These are phyloP conservation scores for Trichoderma orchidacearum DNA, from an alignment of 495 filamentous ascomycete genomes.

Conservation along the genomic window DNA sequence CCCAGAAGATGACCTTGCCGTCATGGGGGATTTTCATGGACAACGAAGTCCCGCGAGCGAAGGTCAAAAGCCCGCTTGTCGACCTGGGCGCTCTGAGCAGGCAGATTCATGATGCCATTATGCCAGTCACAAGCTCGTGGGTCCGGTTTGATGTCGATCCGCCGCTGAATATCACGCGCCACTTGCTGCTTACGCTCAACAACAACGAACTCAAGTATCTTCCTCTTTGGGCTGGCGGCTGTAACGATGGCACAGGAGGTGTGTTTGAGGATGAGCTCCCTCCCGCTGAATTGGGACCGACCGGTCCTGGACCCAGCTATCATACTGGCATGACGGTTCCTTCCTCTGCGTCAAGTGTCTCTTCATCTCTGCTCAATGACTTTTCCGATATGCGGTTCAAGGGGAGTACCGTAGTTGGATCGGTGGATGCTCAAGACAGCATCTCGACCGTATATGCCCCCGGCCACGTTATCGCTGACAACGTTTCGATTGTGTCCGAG, in stretches of 20 bases:
- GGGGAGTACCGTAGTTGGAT: constrained; percentile 6
- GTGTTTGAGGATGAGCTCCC: constrained; percentile 27
- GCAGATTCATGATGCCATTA: background rate
- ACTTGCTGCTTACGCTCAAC: constrained; percentile 17
- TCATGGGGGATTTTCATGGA: background rate
- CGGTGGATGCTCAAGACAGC: constrained; percentile 15
- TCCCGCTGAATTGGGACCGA: constrained; percentile 23
- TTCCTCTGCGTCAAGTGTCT: constrained; percentile 4
- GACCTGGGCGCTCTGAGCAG: background rate
- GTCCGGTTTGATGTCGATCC: constrained; percentile 8
- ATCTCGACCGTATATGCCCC: constrained; percentile 4
- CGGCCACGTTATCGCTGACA: constrained; percentile 6
- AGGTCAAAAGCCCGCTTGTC: background rate
- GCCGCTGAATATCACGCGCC: constrained; percentile 11
- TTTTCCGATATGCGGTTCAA: constrained; percentile 8
- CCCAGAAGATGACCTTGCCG: background rate
- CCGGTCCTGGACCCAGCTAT: constrained; percentile 29
- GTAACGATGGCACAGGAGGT: constrained; percentile 29
- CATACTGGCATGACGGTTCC: constrained; percentile 23
- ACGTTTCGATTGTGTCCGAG: constrained; percentile 7
- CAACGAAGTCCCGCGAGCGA: background rate
- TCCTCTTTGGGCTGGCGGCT: constrained; percentile 32
- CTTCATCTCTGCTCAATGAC: constrained; percentile 9
- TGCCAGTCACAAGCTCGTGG: background rate
- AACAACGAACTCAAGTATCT: constrained; percentile 27